Conservation (phyloP, 2,329 filamentous ascomycete species). For the Colletotrichum sp. region DNA sequence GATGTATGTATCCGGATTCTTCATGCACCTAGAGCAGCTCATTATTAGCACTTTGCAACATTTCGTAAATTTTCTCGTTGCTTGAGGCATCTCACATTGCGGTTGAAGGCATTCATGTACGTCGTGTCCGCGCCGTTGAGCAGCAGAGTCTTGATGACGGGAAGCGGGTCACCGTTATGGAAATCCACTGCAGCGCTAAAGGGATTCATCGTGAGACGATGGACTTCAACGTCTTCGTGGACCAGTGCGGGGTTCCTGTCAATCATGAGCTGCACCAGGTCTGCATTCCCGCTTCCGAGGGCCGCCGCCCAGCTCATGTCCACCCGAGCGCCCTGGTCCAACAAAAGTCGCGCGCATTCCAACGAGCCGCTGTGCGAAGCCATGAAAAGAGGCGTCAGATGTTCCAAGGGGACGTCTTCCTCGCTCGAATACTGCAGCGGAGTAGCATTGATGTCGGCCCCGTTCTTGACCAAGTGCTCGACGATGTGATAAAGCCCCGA, state of each 20-base stretch:
- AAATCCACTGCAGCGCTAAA: background rate
- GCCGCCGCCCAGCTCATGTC: background rate
- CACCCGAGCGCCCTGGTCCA: background rate
- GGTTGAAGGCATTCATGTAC: background rate
- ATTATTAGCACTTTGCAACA: background rate
- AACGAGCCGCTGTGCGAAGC: background rate
- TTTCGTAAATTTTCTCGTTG: fast-evolving
- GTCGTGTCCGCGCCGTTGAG: background rate
- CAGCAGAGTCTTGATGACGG: background rate
- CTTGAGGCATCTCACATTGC: background rate
- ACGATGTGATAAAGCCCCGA: background rate
- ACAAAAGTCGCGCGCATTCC: background rate
- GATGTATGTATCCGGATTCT: background rate
- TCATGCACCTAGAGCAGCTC: background rate
- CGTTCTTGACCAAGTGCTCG: background rate
- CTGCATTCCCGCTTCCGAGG: background rate
- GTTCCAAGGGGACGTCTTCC: background rate
- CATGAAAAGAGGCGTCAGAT: background rate
- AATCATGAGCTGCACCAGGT: background rate
- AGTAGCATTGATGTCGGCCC: background rate
- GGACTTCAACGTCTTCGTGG: background rate
- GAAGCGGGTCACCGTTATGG: background rate
- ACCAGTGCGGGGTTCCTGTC: background rate
- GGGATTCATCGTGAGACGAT: background rate
- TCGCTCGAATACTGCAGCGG: background rate